Percentiles rank a stretch among this genome's conserved stretches.
These are phyloP conservation scores for Somion occarium DNA, from an alignment of 1,284 basidiomycete genomes.

Conservation along the genomic window DNA sequence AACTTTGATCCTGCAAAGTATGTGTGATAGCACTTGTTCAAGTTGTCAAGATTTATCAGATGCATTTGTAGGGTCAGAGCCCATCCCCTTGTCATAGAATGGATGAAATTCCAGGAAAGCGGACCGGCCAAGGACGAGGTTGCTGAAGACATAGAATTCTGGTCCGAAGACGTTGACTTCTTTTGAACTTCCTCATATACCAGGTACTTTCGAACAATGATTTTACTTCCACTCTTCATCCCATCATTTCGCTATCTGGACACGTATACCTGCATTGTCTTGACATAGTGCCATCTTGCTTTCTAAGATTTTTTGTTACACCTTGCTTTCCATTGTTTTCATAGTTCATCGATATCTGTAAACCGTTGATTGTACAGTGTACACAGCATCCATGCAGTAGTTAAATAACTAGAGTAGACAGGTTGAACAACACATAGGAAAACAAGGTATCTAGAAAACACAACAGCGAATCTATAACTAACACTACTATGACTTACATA, in stretches of 20 bases:
- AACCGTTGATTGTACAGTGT: not conserved
- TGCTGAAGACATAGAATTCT: slow-evolving; percentile 4
- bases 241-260: too few relatives aligned
- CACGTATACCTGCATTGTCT: too few relatives aligned
- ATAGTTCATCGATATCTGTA: too few relatives aligned
- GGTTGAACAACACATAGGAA: not conserved
- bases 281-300: too few relatives aligned
- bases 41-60: too few relatives aligned
- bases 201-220: too few relatives aligned
- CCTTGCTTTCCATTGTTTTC: too few relatives aligned
- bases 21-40: not conserved
- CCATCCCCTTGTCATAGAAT: slow-evolving; percentile 21
- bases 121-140: not conserved
- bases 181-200: too few relatives aligned
- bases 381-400: not conserved
- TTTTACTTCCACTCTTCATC: too few relatives aligned
- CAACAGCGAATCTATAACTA: not conserved
- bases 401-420: not conserved
- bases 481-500: not conserved
- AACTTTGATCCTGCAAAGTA: slow-evolving; percentile 23
- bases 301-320: too few relatives aligned
- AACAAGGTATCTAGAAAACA: not conserved
- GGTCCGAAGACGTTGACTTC: not conserved
- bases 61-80: not conserved
- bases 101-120: slow-evolving; percentile 1